Evolutionary conservation across 495 filamentous ascomycete species (phyloP), one percentile per base, ranked within the genome.

Genomic region (Chaetomium cochliodes): DNA sequence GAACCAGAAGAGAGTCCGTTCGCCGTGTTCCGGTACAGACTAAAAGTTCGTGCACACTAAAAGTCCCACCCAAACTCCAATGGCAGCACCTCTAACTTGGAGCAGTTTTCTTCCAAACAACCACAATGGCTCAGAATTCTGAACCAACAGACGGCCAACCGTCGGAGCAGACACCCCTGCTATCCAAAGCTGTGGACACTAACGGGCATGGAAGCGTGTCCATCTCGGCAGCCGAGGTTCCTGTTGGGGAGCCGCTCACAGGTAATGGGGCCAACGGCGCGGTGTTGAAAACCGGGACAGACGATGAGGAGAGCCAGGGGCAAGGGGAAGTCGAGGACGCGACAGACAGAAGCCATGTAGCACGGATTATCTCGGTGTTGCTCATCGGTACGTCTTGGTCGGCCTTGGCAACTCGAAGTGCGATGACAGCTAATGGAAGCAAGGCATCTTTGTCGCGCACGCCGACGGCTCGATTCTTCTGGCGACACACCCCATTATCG

Each of bases 361-460:
- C 53, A 22, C 65, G 33, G 37, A 70, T 75, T 56, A 73, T 75
- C 23, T 66, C 60, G 0, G 67, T 73, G n/a, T 56, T 75, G 42
- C 61, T 75, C 33, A 73, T 75, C 62, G 72, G 72, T 74, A 23
- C 18, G 65, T 63, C 41, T 46, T 8, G n/a, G n/a, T n/a, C n/a
- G n/a, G 26, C 28, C 26, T n/a, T 30, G 39, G 11, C 33, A 37
- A 13, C 15, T 39, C 7, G 28, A 18, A 12, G 1, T 23, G n/a
- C n/a, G n/a, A 50, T 11, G 20, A 50, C 0, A 2, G 11, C 46
- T 50, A 23, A 50, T 22, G 44, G 55, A 12, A 23, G 7, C 8
- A 22, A 87, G 88, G 86, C 15, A 86, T 88, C 50, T 88, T 90
- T 57, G 82, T 88, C 22, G 83, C 82, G 16, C 84, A 87, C 66